Evolutionary conservation across 345 rosid genomes (phyloP), one percentile per base, ranked within the genome.

Genomic region (Syzygium jambos): DNA sequence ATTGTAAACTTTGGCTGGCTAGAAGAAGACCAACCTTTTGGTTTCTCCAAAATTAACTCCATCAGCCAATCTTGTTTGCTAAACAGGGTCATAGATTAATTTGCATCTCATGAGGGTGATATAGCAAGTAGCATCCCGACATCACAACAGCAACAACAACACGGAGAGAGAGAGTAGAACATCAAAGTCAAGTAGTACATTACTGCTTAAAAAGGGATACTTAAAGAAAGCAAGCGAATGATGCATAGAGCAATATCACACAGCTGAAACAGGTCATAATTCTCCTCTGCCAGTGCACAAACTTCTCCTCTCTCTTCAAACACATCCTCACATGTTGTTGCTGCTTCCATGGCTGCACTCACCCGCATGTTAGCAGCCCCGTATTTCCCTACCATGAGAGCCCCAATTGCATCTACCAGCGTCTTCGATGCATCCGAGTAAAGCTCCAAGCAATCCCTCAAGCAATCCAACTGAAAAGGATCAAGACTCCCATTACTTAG

Each of bases 291-390:
- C 88, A 94, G 68, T 5, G 95, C 96, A 87, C 92, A 94, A 68
- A 51, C 89, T 30, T 86, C 88, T 84, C 91, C 92, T 88, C 85
- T 93, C 56, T 92, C 90, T 25, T 19, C 13, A 52, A 95, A 94
- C 83, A 95, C 94, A 53, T 91, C 91, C 89, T 96, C 96, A 57
- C 97, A 95, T 2, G 92, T 92, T 13, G 77, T 85, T 11, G 95
- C 88, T 1, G 91, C 91, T 83, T 93, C 93, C 94, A 93, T 92
- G 43, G 93, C 95, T 4, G 93, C 93, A 77, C 87, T 92, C 68
- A 95, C 85, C 95, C 91, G 87, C 80, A 82, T 85, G 30, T 84
- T 88, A 7, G 93, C 94, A 6, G 63, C 78, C 10, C 57, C 89
- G 30, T 87, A 92, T 77, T 91, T 89, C 52, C 90, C 93, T 17